phyloP scores from a whole-genome alignment of 108 stramenopile species.

The Cyclotella sp. region DNA sequence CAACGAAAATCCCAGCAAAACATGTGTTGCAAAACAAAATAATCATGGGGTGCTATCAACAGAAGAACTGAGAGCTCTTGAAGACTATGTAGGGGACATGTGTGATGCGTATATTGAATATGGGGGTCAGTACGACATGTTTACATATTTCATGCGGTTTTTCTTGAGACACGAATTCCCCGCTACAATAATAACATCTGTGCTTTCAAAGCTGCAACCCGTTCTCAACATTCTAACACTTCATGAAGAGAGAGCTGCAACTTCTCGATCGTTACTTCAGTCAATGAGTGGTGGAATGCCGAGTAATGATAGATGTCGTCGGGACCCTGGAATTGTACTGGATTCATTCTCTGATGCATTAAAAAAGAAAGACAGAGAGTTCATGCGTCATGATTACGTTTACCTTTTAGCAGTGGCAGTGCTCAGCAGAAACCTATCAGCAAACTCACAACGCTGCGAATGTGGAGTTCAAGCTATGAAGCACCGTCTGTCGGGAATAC shows the following conservation, averaged over 20 bases:
- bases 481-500: conserved; percentile 37
- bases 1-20: conserved; percentile 5
- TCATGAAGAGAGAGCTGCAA: conserved; percentile 41
- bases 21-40: conserved; percentile 8
- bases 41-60: conserved; percentile 27
- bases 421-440: conserved; percentile 52
- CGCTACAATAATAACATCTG: conserved; percentile 51
- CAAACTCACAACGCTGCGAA: conserved; percentile 51
- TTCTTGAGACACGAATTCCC: conserved; percentile 76
- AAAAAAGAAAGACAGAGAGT: conserved; percentile 26
- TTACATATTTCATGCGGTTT: conserved; percentile 68
- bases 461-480: conserved; percentile 61
- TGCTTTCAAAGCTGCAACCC: conserved; percentile 57
- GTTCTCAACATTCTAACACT: conserved; percentile 75
- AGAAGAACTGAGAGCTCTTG: conserved; percentile 61
- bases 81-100: conserved; percentile 79
- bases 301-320: conserved; percentile 39
- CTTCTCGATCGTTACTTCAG: conserved; percentile 11
- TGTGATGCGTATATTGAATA: conserved; percentile 75
- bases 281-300: conserved; percentile 46
- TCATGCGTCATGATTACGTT: conserved; percentile 41
- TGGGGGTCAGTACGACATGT: conserved; percentile 79
- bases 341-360: conserved; percentile 43
- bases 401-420: conserved; percentile 46
- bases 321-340: conserved; percentile 39